These are phyloP conservation scores for Platismatia glauca DNA, from an alignment of 495 filamentous ascomycete genomes.

Conservation along the genomic window DNA sequence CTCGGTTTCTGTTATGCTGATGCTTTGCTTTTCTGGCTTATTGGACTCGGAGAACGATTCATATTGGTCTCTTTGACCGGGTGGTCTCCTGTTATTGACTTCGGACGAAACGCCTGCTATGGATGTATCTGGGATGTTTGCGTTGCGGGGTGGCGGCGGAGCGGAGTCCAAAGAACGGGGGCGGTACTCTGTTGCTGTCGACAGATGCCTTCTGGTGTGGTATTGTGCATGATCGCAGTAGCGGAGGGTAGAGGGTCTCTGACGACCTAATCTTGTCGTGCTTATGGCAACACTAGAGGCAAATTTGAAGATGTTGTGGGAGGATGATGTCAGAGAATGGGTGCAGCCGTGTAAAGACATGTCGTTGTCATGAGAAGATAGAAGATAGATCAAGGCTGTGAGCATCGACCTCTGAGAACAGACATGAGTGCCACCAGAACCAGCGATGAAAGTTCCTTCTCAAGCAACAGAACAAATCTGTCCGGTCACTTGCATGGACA, in stretches of 20 bases:
- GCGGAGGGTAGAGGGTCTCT: not conserved
- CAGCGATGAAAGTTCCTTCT: not conserved
- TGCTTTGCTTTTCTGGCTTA: conserved; percentile 21
- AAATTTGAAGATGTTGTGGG: conserved; percentile 41
- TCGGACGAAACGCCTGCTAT: conserved; percentile 50
- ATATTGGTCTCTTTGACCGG: conserved; percentile 31
- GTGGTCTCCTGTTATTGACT: conserved; percentile 46
- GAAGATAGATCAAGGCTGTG: not conserved
- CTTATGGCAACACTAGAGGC: conserved; percentile 39
- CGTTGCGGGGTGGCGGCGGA: conserved; percentile 58
- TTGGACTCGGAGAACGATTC: conserved; percentile 8
- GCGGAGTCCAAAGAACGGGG: conserved; percentile 59
- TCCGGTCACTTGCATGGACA: too few species aligned
- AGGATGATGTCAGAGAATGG: conserved; percentile 45
- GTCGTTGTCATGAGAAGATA: conserved; percentile 2
- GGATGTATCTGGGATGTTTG: conserved; percentile 56
- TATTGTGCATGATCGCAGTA: conserved; percentile 2
- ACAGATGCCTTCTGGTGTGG: conserved; percentile 43
- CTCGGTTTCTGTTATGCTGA: conserved; percentile 50
- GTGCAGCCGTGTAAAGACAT: conserved; percentile 24
- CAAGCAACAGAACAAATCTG: too few species aligned
- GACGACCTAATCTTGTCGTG: not conserved
- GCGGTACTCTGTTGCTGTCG: conserved; percentile 68
- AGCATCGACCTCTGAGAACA: not conserved
- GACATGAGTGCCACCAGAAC: not conserved